These are phyloP conservation scores for Myxozyma nipponensis DNA, from an alignment of 805 yeast species.

Conservation along the genomic window DNA sequence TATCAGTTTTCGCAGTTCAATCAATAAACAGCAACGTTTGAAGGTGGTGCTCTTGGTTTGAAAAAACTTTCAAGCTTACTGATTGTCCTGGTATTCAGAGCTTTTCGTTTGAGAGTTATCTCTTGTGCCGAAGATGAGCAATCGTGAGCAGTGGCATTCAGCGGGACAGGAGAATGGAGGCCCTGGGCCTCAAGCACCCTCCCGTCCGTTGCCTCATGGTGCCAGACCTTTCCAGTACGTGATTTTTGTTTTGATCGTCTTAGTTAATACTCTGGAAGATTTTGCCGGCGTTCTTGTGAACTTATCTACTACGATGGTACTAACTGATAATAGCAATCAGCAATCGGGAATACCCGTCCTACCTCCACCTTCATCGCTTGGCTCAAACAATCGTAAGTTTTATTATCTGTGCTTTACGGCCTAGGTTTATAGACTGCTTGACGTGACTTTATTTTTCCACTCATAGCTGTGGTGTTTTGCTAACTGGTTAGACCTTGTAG, in stretches of 20 bases:
- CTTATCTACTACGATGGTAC: background rate
- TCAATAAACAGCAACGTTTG: no score
- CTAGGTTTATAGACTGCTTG: slow-evolving; percentile 18
- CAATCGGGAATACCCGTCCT: slow-evolving; percentile 36
- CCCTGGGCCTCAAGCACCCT: slow-evolving; percentile 18
- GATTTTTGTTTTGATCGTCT: slow-evolving; percentile 16
- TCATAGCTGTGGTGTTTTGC: background rate
- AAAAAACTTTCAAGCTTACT: no score
- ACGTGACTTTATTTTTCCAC: slow-evolving; percentile 2
- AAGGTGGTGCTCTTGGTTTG: no score
- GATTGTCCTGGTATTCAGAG: no score
- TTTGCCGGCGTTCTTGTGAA: slow-evolving; percentile 16
- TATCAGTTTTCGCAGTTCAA: no score
- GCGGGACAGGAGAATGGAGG: slow-evolving; percentile 18
- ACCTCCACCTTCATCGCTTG: slow-evolving; percentile 36
- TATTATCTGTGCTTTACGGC: slow-evolving; percentile 13
- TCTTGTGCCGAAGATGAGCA: slow-evolving; percentile 5
- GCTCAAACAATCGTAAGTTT: slow-evolving; percentile 22
- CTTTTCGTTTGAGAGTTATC: no score
- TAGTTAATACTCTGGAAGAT: slow-evolving; percentile 7
- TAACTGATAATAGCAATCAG: slow-evolving; percentile 21
- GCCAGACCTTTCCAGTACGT: slow-evolving; percentile 34
- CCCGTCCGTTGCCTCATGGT: slow-evolving; percentile 29
- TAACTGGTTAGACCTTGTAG: slow-evolving; percentile 18
- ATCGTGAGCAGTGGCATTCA: slow-evolving; percentile 27